A percentile compares a stretch with the other conserved stretches of the same genome.
Conservation (phyloP, 2,329 filamentous ascomycete genomes). For the Aciculosporium take region DNA sequence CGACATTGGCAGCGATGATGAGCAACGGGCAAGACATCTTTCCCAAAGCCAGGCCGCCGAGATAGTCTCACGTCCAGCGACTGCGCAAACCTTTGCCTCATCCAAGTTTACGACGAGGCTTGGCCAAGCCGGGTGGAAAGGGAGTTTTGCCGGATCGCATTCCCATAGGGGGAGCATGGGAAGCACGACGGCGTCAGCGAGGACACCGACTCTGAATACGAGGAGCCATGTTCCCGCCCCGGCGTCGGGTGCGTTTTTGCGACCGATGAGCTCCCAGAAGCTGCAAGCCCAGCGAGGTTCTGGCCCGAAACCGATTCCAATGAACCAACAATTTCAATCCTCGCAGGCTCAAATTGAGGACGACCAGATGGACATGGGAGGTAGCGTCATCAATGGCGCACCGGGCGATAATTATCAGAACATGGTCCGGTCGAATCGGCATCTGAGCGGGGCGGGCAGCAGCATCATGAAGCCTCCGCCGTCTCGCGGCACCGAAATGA, state of each 20-base stretch:
- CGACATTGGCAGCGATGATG: conserved; percentile 45
- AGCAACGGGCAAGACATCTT: conserved; percentile 24
- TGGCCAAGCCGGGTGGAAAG: conserved; percentile 43
- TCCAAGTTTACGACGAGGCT: conserved; percentile 32
- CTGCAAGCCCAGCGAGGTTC: conserved; percentile 75
- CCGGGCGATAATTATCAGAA: conserved; percentile 45
- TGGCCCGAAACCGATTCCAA: conserved; percentile 29
- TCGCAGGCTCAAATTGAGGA: conserved; percentile 21
- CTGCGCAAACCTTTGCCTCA: conserved; percentile 34
- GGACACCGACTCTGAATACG: conserved; percentile 47
- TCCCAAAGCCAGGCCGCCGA: conserved; percentile 26
- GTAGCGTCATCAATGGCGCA: conserved; percentile 27
- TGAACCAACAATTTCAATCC: conserved; percentile 22
- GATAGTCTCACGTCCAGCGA: conserved; percentile 36
- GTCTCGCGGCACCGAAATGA: conserved; percentile 70
- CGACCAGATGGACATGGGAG: conserved; percentile 28
- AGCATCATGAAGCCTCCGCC: conserved; percentile 42
- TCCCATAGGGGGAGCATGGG: conserved; percentile 29
- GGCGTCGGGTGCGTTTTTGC: conserved; percentile 82
- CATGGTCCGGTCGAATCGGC: conserved; percentile 18
- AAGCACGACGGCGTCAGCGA: conserved; percentile 35
- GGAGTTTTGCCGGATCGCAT: conserved; percentile 25
- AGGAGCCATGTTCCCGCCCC: conserved; percentile 82
- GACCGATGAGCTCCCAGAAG: conserved; percentile 91
- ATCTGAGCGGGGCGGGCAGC: conserved; percentile 22